A percentile compares a stretch with the other conserved stretches of the same genome.
Evolutionary conservation across 352 stramenopile genomes (phyloP).

Genomic region (Pythium periplocum): DNA sequence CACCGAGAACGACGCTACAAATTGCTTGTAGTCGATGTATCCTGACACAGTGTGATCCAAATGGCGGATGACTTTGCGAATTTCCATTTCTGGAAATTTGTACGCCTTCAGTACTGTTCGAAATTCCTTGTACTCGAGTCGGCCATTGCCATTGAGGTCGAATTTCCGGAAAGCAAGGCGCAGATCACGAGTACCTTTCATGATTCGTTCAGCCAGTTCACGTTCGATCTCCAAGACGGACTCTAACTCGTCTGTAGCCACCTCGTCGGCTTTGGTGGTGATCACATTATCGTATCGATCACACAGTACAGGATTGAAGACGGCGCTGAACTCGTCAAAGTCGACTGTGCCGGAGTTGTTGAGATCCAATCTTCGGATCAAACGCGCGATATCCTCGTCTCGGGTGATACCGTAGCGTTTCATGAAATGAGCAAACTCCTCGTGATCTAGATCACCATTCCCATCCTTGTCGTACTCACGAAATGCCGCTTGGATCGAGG

Average conservation of each 20-base stretch:
- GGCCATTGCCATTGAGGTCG: slow-evolving; percentile 58
- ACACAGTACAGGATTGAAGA: slow-evolving; percentile 50
- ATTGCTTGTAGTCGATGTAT: slow-evolving; percentile 73
- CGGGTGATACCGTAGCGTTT: slow-evolving; percentile 62
- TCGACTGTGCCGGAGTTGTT: slow-evolving; percentile 47
- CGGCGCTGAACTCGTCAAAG: slow-evolving; percentile 43
- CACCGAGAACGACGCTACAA: slow-evolving; percentile 40
- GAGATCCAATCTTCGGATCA: slow-evolving; percentile 44
- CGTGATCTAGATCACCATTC: slow-evolving; percentile 44
- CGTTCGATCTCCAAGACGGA: slow-evolving; percentile 64
- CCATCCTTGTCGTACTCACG: slow-evolving; percentile 55
- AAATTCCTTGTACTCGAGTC: slow-evolving; percentile 69
- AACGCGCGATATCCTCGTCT: slow-evolving; percentile 40
- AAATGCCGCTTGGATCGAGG: slow-evolving; percentile 55
- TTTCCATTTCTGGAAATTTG: slow-evolving; percentile 54
- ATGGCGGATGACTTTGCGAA: slow-evolving; percentile 68
- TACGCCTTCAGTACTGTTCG: slow-evolving; percentile 55
- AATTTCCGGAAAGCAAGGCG: slow-evolving; percentile 59
- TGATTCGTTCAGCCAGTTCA: slow-evolving; percentile 47
- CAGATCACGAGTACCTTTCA: slow-evolving; percentile 48
- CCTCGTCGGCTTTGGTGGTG: slow-evolving; percentile 23
- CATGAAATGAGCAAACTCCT: slow-evolving; percentile 64
- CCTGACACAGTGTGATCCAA: slow-evolving; percentile 57
- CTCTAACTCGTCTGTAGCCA: slow-evolving; percentile 38
- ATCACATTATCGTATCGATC: slow-evolving; percentile 2